phyloP scores from a whole-genome alignment of 805 yeast genomes.

The Wickerhamomyces alni region DNA sequence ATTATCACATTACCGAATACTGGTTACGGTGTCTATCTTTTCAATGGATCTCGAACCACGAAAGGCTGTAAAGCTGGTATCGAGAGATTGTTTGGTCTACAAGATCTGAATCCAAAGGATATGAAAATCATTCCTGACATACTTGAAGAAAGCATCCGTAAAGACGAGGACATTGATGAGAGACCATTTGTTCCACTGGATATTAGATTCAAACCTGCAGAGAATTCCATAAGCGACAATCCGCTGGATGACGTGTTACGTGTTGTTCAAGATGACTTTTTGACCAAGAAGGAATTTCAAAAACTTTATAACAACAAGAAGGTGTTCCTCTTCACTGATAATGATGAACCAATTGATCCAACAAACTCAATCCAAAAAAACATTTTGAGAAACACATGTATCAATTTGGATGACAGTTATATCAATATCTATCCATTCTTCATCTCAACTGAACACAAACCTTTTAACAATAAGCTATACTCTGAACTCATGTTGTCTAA shows the following conservation, averaged over 20 bases:
- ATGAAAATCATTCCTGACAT: constrained; percentile 52
- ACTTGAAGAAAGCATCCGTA: constrained; percentile 34
- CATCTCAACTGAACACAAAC: constrained; percentile 29
- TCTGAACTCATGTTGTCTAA: constrained; percentile 41
- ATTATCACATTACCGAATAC: constrained; percentile 61
- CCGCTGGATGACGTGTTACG: constrained; percentile 41
- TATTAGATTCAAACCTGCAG: constrained; percentile 24
- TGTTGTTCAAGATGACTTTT: constrained; percentile 50
- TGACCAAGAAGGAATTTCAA: constrained; percentile 31
- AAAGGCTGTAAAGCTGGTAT: constrained; percentile 37
- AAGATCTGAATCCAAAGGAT: constrained; percentile 47
- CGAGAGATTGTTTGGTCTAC: constrained; percentile 42
- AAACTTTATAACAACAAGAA: constrained; percentile 48
- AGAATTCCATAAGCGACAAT: constrained; percentile 17
- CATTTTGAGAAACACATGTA: constrained; percentile 48
- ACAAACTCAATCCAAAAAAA: constrained; percentile 33
- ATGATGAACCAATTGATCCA: constrained; percentile 57
- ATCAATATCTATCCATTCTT: constrained; percentile 63
- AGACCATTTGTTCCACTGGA: constrained; percentile 20
- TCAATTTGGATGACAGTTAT: constrained; percentile 50
- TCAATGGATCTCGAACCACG: constrained; percentile 38
- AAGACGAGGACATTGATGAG: constrained; percentile 8
- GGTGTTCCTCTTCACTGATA: constrained; percentile 67
- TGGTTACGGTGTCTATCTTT: constrained; percentile 68
- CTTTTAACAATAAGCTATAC: constrained; percentile 45